A percentile compares a stretch with the other conserved stretches of the same genome.
These are phyloP conservation scores for Suillus subalutaceus DNA, from an alignment of 768 basidiomycete species.

Conservation along the genomic window DNA sequence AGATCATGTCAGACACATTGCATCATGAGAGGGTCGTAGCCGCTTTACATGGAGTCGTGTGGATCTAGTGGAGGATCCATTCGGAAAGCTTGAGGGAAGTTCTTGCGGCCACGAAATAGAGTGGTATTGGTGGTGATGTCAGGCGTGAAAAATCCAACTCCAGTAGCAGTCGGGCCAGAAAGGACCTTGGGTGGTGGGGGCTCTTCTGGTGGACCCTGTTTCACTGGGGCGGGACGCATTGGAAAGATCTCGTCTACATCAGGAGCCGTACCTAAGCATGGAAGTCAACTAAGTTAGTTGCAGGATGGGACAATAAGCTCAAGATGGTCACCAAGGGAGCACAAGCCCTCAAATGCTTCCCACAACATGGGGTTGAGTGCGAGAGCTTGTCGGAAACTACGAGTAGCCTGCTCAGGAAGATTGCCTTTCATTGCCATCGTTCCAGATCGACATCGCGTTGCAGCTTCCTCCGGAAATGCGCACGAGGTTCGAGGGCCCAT, in stretches of 20 bases:
- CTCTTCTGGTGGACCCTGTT: slow-evolving; percentile 57
- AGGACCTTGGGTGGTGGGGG: slow-evolving; percentile 38
- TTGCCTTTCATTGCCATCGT: slow-evolving; percentile 79
- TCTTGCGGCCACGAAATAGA: slow-evolving; percentile 61
- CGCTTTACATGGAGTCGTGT: slow-evolving; percentile 65
- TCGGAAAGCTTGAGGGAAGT: slow-evolving; percentile 56
- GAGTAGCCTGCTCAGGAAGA: slow-evolving; percentile 69
- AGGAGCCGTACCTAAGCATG: slow-evolving; percentile 60
- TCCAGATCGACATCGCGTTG: slow-evolving; percentile 77
- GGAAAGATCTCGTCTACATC: slow-evolving; percentile 77
- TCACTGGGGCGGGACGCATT: slow-evolving; percentile 57
- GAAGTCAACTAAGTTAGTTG: slow-evolving; percentile 21
- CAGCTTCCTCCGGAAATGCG: slow-evolving; percentile 71
- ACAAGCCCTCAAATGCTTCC: slow-evolving; percentile 92
- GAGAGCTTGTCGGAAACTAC: slow-evolving; percentile 74
- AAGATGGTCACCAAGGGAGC: slow-evolving; percentile 62
- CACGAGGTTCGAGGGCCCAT: slow-evolving; percentile 55
- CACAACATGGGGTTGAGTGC: slow-evolving; percentile 77
- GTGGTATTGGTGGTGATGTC: slow-evolving; percentile 59
- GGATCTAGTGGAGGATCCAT: slow-evolving; percentile 53
- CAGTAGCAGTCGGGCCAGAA: slow-evolving; percentile 57
- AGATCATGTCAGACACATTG: slow-evolving; percentile 11
- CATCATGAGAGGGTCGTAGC: neutral
- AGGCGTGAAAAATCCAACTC: slow-evolving; percentile 77
- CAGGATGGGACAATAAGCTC: slow-evolving; percentile 8